phyloP scores from a whole-genome alignment of 495 filamentous ascomycete species.

The Lepidopterella palustris region DNA sequence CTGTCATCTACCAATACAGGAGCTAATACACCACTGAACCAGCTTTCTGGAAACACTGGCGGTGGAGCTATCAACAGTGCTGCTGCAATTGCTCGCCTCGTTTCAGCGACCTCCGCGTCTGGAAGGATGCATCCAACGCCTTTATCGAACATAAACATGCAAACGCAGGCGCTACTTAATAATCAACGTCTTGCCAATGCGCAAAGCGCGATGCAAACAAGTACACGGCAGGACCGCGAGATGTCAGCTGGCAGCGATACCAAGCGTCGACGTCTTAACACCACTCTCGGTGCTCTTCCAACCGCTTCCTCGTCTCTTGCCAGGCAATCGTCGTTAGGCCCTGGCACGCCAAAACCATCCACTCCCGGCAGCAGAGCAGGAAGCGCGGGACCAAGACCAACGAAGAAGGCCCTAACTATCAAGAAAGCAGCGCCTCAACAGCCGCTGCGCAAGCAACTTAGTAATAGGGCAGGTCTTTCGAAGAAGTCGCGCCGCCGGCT shows the following conservation, averaged over 20 bases:
- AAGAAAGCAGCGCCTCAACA: constrained; percentile 52
- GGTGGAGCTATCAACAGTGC: constrained; percentile 32
- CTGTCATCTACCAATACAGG: constrained; percentile 41
- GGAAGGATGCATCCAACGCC: constrained; percentile 16
- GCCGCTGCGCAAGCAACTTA: constrained; percentile 47
- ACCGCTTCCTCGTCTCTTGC: constrained; percentile 63
- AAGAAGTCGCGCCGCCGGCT: constrained; percentile 25
- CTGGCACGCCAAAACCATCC: constrained; percentile 75
- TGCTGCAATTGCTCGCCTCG: constrained; percentile 36
- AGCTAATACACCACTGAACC: constrained; percentile 42
- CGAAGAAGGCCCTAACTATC: constrained; percentile 47
- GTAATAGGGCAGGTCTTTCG: constrained; percentile 16
- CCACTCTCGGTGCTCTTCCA: constrained; percentile 58
- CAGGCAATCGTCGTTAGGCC: constrained; percentile 75
- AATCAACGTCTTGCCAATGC: constrained; percentile 19
- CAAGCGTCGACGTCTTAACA: constrained; percentile 67
- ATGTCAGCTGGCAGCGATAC: constrained; percentile 65
- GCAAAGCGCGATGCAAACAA: constrained; percentile 17
- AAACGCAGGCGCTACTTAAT: constrained; percentile 22
- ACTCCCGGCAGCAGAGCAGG: constrained; percentile 55
- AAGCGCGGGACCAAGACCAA: constrained; percentile 45
- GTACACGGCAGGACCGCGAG: constrained; percentile 50
- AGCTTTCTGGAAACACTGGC: constrained; percentile 34
- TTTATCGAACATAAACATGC: constrained; percentile 20
- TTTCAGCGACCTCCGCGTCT: constrained; percentile 19